Evolutionary conservation across 441 rosid genomes (phyloP), one percentile per base, ranked within the genome.

Genomic region (Pelargonium myrrhifolium): DNA sequence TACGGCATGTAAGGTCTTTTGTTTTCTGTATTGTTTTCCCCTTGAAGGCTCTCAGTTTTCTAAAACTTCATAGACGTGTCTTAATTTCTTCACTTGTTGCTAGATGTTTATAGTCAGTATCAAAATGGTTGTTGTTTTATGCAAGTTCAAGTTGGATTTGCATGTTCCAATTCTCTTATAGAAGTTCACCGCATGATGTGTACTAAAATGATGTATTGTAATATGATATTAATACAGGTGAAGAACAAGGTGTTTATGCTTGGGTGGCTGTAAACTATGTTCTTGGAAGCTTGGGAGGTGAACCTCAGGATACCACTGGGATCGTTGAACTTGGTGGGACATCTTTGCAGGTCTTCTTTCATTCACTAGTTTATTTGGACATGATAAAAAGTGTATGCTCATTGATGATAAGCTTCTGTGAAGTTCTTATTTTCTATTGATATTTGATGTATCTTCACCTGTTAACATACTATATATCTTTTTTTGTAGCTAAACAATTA

Each of bases 231-330:
- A 39, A 47, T 69, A 64, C 76, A 80, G 84, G 78, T 28, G 69
- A 77, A 67, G 86, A 83, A 43, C 75, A 71, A 60, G 84, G 81
- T 24, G 67, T 76, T 47, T 78, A 74, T 69, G 68, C 77, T 65
- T 83, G 86, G 86, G 71, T 78, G 31, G 84, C 86, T 6, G 75
- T 77, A 42, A 83, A 83, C 70, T 80, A 83, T 75, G 74, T 65
- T 66, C 77, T 80, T 71, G 86, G 86, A 63, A 76, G 68, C 45
- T 58, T 83, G 78, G 82, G 80, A 73, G 75, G 74, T 49, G 76
- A 78, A 65, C 78, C 86, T 59, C 56, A 65, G 12, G 73, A 73
- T 65, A 83, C 84, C 42, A 69, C 71, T 9, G 86, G 84, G 77
- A 28, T 77, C 39, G 73, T 83, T 24, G 76, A 78, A 77, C 82